phyloP scores from a whole-genome alignment of 2,329 filamentous ascomycete species.

The Aureobasidium sp. region DNA sequence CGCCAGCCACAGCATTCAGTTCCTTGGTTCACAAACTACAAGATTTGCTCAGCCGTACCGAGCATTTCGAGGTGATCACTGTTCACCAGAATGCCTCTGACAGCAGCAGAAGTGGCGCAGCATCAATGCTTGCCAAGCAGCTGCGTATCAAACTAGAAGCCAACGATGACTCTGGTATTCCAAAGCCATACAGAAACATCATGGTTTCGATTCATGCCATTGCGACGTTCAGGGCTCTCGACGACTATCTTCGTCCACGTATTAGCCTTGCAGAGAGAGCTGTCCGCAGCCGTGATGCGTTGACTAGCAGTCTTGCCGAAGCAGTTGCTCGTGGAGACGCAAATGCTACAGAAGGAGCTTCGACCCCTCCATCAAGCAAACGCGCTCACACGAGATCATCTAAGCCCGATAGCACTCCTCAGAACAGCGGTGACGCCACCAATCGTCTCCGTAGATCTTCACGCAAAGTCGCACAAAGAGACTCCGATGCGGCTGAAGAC shows the following conservation, averaged over 20 bases:
- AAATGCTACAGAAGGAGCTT: slow-evolving; percentile 53
- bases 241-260: slow-evolving; percentile 88
- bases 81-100: slow-evolving; percentile 90
- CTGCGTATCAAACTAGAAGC: slow-evolving; percentile 82
- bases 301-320: slow-evolving; percentile 64
- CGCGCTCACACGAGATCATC: slow-evolving; percentile 7
- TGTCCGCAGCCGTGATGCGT: slow-evolving; percentile 49
- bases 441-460: slow-evolving; percentile 27
- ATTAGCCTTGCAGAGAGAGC: slow-evolving; percentile 76
- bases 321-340: not conserved
- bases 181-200: slow-evolving; percentile 79
- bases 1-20: slow-evolving; percentile 77
- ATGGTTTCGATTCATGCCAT: slow-evolving; percentile 99
- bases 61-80: slow-evolving; percentile 96
- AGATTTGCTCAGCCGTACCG: slow-evolving; percentile 88
- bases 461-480: slow-evolving; percentile 26
- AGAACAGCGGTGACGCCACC: slow-evolving; percentile 7
- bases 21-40: slow-evolving; percentile 90
- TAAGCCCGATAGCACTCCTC: slow-evolving; percentile 11
- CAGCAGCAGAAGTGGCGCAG: slow-evolving; percentile 80
- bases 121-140: slow-evolving; percentile 95
- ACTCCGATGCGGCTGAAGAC: slow-evolving; percentile 50
- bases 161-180: slow-evolving; percentile 85
- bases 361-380: slow-evolving; percentile 8
- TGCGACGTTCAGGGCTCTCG: slow-evolving; percentile 91